Conservation (phyloP, 2,329 filamentous ascomycete genomes). For the Diplodia sapinea region DNA sequence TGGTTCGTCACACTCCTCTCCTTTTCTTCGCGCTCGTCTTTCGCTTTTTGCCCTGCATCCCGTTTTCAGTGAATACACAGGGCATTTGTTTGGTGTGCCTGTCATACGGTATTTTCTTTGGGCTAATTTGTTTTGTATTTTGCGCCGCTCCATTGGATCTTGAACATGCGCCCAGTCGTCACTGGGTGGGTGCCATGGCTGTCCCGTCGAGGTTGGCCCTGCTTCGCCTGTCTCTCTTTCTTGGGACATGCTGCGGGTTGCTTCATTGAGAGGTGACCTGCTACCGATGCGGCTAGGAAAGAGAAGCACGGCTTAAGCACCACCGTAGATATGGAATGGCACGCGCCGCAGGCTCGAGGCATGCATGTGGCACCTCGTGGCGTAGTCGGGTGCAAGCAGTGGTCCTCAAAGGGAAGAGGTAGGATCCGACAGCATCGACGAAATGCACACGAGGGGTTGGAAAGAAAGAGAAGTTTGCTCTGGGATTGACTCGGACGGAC, state of each 20-base stretch:
- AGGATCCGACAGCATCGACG: not conserved
- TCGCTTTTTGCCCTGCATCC: conserved; percentile 69
- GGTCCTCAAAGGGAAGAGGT: not conserved
- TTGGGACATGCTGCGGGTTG: conserved; percentile 13
- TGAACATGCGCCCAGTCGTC: conserved; percentile 68
- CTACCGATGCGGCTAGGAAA: not conserved
- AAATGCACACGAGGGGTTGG: not conserved
- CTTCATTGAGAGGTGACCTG: conserved; percentile 9
- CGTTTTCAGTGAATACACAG: not conserved
- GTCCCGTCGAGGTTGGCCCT: conserved; percentile 1
- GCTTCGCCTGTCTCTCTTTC: not conserved
- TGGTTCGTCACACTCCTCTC: conserved; percentile 69
- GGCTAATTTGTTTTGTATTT: conserved; percentile 77
- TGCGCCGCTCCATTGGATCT: conserved; percentile 72
- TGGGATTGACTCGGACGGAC: not conserved
- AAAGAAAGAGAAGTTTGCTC: not conserved
- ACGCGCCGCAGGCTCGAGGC: not conserved
- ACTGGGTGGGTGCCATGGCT: conserved; percentile 8
- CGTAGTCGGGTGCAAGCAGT: not conserved
- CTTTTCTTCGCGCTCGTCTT: conserved; percentile 69
- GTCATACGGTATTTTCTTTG: conserved; percentile 76
- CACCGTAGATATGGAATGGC: not conserved
- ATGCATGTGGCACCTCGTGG: not conserved
- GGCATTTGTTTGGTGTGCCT: not conserved
- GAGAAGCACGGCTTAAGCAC: not conserved